Conservation (phyloP, 805 yeast genomes). For the Saturnispora dispora region DNA sequence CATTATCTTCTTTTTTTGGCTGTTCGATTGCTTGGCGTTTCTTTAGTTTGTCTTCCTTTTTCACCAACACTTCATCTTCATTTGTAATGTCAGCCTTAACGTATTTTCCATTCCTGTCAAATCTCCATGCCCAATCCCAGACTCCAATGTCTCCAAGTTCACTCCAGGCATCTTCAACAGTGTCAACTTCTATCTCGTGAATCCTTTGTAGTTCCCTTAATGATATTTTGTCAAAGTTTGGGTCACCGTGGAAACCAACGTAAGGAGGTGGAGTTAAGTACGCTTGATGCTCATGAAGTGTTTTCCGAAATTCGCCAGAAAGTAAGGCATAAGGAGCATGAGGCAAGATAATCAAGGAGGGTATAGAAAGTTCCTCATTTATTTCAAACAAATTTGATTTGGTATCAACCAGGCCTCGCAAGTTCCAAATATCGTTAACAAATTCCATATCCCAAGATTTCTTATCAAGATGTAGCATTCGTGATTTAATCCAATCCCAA, state of each 20-base stretch:
- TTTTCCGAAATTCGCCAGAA: slow-evolving; percentile 38
- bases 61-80: neutral
- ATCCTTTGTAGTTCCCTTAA: slow-evolving; percentile 5
- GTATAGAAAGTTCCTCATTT: slow-evolving; percentile 12
- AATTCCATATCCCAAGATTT: slow-evolving; percentile 51
- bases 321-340: slow-evolving; percentile 43
- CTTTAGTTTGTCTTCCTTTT: neutral
- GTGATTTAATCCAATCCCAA: slow-evolving; percentile 19
- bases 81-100: neutral
- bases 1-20: slow-evolving; percentile 4
- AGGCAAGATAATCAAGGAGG: slow-evolving; percentile 35
- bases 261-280: slow-evolving; percentile 38
- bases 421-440: slow-evolving; percentile 30
- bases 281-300: slow-evolving; percentile 29
- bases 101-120: slow-evolving; percentile 5
- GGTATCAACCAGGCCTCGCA: slow-evolving; percentile 14
- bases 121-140: slow-evolving; percentile 17
- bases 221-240: slow-evolving; percentile 10
- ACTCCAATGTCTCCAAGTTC: slow-evolving; percentile 7
- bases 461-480: slow-evolving; percentile 20
- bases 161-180: slow-evolving; percentile 11
- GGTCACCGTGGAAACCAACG: slow-evolving; percentile 21
- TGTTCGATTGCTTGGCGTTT: neutral
- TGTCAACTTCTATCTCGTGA: neutral
- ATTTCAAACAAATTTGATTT: slow-evolving; percentile 1